Evolutionary conservation across 2,329 filamentous ascomycete genomes (phyloP).

Genomic region (Arthrobotrys megalospora): DNA sequence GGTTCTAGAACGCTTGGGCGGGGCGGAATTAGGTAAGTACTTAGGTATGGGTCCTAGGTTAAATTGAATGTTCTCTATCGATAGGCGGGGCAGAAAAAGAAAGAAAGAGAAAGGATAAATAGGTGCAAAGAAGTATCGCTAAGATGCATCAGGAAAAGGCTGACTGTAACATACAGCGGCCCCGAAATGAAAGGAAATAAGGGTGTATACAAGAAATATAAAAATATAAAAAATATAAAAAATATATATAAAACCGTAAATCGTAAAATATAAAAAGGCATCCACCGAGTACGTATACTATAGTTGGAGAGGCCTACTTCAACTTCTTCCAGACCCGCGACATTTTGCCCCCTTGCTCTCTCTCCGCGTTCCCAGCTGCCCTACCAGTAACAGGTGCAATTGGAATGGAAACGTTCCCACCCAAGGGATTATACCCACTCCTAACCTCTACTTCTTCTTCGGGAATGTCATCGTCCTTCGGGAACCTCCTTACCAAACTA

Average conservation of each 20-base stretch:
- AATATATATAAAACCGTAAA: conserved; percentile 11
- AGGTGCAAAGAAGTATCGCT: conserved; percentile 19
- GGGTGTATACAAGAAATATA: conserved; percentile 20
- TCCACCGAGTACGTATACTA: too few relatives aligned
- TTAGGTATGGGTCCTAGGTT: not conserved
- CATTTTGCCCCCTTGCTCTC: conserved; percentile 47
- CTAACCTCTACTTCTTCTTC: conserved; percentile 30
- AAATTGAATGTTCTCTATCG: conserved; percentile 20
- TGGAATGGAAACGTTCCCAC: conserved; percentile 57
- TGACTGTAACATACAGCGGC: not conserved
- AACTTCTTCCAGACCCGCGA: conserved; percentile 59
- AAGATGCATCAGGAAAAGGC: conserved; percentile 22
- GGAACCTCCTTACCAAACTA: conserved; percentile 25
- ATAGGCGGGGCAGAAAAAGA: conserved; percentile 6
- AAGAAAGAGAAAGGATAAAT: conserved; percentile 2
- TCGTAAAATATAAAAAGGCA: not conserved
- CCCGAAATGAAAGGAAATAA: conserved; percentile 4
- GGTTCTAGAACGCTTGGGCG: conserved; percentile 16
- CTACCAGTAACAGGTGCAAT: conserved; percentile 8
- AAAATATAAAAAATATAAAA: not conserved
- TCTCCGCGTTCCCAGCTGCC: conserved; percentile 1
- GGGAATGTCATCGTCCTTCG: conserved; percentile 45
- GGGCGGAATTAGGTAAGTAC: conserved; percentile 4
- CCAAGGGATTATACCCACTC: conserved; percentile 50
- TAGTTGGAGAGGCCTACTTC: conserved; percentile 21